A percentile compares a stretch with the other conserved stretches of the same genome.
Conservation (phyloP, 2,329 filamentous ascomycete genomes). For the Aspergillus eucalypticola region DNA sequence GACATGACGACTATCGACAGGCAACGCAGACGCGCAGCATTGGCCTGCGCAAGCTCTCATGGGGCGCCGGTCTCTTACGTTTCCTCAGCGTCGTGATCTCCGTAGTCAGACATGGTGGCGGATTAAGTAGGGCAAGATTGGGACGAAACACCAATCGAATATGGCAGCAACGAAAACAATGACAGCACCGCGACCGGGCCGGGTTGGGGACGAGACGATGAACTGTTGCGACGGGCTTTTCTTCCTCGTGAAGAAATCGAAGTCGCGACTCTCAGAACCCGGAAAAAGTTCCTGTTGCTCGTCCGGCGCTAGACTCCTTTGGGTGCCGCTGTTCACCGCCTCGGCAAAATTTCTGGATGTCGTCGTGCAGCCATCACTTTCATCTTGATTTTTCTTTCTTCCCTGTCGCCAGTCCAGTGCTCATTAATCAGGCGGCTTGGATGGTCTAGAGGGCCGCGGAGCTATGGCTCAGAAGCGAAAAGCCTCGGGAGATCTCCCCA, state of each 20-base stretch:
- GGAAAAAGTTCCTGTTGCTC: conserved; percentile 37
- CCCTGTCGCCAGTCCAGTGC: conserved; percentile 1
- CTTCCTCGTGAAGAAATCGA: conserved; percentile 21
- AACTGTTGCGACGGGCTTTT: conserved; percentile 18
- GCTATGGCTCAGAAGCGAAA: conserved; percentile 42
- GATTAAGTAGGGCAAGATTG: conserved; percentile 15
- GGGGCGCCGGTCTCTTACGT: conserved; percentile 49
- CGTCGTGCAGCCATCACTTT: conserved; percentile 5
- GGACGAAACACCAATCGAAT: conserved; percentile 11
- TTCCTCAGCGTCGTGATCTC: conserved; percentile 63
- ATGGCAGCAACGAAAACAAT: conserved; percentile 14
- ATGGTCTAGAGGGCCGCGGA: conserved; percentile 3
- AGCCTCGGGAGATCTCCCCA: conserved; percentile 25
- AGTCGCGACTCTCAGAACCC: conserved; percentile 30
- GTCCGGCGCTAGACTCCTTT: conserved; percentile 29
- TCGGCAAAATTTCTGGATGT: conserved; percentile 32
- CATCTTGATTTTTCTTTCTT: background rate
- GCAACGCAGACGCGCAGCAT: background rate
- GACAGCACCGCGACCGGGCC: conserved; percentile 13
- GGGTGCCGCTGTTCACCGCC: conserved; percentile 31
- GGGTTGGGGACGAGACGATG: conserved; percentile 16
- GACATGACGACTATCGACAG: background rate
- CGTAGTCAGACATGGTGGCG: conserved; percentile 70
- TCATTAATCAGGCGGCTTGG: conserved; percentile 5
- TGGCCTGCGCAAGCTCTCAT: conserved; percentile 14